Conservation (phyloP, 129 eudicot species). For the Helianthus tuberosus region DNA sequence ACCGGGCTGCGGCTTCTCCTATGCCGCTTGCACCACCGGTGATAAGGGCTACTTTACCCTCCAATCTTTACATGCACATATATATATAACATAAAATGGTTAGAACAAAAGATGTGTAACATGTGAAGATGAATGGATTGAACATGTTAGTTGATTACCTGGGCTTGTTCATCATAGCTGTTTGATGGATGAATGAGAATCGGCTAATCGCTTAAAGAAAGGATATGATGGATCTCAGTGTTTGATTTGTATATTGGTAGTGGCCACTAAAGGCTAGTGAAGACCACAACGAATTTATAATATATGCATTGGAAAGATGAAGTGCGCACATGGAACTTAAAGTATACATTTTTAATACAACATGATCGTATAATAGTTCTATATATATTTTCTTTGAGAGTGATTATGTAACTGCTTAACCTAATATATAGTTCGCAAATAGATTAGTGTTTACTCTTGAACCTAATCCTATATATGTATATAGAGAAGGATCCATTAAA, state of each 20-base stretch:
- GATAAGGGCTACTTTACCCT: conserved; percentile 79
- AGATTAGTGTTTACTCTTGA: too few relatives aligned
- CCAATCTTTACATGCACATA: conserved; percentile 44
- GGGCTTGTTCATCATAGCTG: conserved; percentile 23
- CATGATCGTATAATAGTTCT: too few relatives aligned
- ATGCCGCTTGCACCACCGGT: conserved; percentile 94
- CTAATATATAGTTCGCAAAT: too few relatives aligned
- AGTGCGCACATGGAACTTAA: conserved; percentile 30
- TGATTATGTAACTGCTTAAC: too few relatives aligned
- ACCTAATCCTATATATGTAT: too few relatives aligned
- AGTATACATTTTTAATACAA: background rate
- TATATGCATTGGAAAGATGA: conserved; percentile 4
- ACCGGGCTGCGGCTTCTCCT: conserved; percentile 62
- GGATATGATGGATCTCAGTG: conserved; percentile 15
- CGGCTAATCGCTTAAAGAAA: background rate
- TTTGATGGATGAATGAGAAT: conserved; percentile 5
- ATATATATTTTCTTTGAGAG: too few relatives aligned
- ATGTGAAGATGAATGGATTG: background rate
- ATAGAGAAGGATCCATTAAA: too few relatives aligned
- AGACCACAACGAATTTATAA: conserved; percentile 11
- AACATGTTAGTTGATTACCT: conserved; percentile 15
- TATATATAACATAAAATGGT: background rate
- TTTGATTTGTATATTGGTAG: background rate
- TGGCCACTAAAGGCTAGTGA: conserved; percentile 1
- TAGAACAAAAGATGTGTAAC: background rate